phyloP scores from a whole-genome alignment of 208 protist genomes.

The Paratrypanosoma confusum region DNA sequence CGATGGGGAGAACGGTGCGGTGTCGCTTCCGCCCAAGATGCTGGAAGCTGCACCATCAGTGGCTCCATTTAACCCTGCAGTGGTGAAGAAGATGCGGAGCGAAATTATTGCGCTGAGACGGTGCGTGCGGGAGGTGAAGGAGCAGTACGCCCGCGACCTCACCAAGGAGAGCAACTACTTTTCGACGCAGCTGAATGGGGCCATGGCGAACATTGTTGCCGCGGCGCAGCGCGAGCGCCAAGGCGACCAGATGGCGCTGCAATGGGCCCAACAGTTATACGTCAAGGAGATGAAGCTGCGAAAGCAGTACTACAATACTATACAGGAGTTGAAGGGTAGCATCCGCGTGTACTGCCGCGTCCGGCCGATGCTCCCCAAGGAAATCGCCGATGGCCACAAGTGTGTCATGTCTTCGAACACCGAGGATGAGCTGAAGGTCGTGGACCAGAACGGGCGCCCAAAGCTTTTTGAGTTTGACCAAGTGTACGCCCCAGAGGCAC shows the following conservation, averaged over 20 bases:
- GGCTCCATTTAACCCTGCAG: too few relatives aligned
- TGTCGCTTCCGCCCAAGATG: not conserved
- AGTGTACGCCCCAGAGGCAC: conserved; percentile 63
- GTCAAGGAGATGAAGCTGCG: conserved; percentile 86
- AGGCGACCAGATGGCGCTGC: conserved; percentile 62
- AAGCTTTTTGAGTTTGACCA: conserved; percentile 90
- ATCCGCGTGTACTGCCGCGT: conserved; percentile 92
- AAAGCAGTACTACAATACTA: conserved; percentile 89
- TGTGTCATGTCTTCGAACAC: conserved; percentile 72
- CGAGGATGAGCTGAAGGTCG: conserved; percentile 73
- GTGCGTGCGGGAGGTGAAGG: conserved; percentile 52
- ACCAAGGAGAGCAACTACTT: conserved; percentile 52
- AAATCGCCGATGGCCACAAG: conserved; percentile 53
- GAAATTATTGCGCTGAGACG: conserved; percentile 39
- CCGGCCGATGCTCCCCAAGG: conserved; percentile 76
- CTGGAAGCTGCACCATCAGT: too few relatives aligned
- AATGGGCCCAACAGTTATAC: conserved; percentile 84
- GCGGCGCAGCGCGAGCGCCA: conserved; percentile 57
- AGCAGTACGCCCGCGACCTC: conserved; percentile 53
- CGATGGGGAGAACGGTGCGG: conserved; percentile 15
- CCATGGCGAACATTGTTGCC: conserved; percentile 62
- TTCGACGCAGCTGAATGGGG: conserved; percentile 49
- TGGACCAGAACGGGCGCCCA: conserved; percentile 51
- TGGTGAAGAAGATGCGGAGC: conserved; percentile 43
- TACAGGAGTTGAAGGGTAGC: conserved; percentile 90